Evolutionary conservation across 2,329 filamentous ascomycete species (phyloP).

Genomic region (Arthrobotrys iridis): DNA sequence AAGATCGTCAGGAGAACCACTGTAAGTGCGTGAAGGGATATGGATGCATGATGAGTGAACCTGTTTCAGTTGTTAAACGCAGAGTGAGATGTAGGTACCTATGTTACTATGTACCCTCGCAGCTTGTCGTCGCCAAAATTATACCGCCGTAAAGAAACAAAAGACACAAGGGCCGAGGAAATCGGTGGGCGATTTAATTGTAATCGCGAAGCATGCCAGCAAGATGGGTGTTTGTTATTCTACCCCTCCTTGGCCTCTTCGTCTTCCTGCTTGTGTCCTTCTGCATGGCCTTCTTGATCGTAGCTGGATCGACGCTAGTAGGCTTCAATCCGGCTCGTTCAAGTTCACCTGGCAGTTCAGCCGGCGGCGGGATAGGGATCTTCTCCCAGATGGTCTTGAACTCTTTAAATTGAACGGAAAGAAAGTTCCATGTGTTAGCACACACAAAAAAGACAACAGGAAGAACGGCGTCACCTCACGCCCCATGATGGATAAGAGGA

Average conservation of each 20-base stretch:
- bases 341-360: constrained; percentile 80
- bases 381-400: constrained; percentile 86
- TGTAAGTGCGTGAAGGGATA: too few species aligned
- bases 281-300: constrained; percentile 65
- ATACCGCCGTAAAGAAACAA: too few species aligned
- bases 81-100: neutral
- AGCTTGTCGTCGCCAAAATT: neutral
- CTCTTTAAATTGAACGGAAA: constrained; percentile 64
- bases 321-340: constrained; percentile 82
- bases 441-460: neutral
- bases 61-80: neutral
- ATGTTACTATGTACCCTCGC: neutral
- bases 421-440: constrained; percentile 8
- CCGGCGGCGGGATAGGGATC: constrained; percentile 77
- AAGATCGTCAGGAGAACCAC: neutral
- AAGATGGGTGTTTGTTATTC: constrained; percentile 56
- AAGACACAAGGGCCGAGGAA: neutral
- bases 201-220: constrained; percentile 52
- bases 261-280: constrained; percentile 47
- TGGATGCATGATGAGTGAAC: too few species aligned
- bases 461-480: neutral
- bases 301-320: constrained; percentile 79
- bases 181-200: neutral
- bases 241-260: constrained; percentile 55
- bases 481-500: neutral